phyloP scores from a whole-genome alignment of 2,329 filamentous ascomycete genomes.

The Diaporthe citrichinensis region DNA sequence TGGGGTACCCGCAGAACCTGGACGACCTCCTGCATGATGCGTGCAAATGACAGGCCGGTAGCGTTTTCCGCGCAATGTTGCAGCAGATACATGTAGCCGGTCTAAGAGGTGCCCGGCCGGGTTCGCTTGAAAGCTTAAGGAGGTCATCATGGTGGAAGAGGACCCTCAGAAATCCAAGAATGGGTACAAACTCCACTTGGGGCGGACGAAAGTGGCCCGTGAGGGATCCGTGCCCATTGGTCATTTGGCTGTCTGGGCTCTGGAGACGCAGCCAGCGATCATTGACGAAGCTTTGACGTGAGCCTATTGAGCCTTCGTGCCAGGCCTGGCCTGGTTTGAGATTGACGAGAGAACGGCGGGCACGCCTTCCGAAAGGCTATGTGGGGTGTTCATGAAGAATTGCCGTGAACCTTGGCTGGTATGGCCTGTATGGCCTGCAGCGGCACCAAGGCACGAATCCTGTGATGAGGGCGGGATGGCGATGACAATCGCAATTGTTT shows the following conservation, averaged over 20 bases:
- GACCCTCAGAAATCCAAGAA: background rate
- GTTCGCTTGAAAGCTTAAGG: conserved; percentile 14
- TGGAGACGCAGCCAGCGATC: conserved; percentile 19
- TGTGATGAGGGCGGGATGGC: background rate
- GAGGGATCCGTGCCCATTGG: conserved; percentile 33
- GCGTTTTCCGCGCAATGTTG: conserved; percentile 19
- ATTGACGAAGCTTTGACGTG: conserved; percentile 32
- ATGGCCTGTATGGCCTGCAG: conserved; percentile 4
- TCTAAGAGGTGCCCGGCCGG: background rate
- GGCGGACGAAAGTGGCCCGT: conserved; percentile 34
- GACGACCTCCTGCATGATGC: conserved; percentile 39
- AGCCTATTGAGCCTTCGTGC: conserved; percentile 31
- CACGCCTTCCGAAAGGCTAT: conserved; percentile 23
- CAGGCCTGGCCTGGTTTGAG: conserved; percentile 15
- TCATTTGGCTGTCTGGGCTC: conserved; percentile 14
- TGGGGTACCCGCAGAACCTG: conserved; percentile 33
- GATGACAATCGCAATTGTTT: conserved; percentile 18
- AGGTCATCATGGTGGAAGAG: conserved; percentile 7
- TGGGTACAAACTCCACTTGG: conserved; percentile 22
- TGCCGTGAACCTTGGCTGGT: conserved; percentile 14
- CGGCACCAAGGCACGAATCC: background rate
- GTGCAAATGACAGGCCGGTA: conserved; percentile 27
- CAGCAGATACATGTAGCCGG: conserved; percentile 14
- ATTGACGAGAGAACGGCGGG: conserved; percentile 26
- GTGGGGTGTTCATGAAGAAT: conserved; percentile 15